A percentile compares a stretch with the other conserved stretches of the same genome.
Conservation (phyloP, 2,329 filamentous ascomycete species). For the Fonsecaea nubica region DNA sequence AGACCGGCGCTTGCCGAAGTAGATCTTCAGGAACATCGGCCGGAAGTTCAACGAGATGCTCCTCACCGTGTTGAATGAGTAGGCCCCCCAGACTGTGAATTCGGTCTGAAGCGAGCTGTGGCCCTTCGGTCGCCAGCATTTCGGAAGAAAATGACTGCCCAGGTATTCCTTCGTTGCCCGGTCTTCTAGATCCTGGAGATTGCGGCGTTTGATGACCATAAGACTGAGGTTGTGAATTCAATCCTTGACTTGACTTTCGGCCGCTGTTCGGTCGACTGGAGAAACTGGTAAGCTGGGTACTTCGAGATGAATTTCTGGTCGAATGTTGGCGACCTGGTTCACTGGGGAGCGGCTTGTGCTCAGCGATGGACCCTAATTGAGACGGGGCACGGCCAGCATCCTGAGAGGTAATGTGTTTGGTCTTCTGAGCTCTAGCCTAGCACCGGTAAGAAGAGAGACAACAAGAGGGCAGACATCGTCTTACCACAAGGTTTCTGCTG, state of each 20-base stretch:
- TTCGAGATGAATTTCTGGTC: conserved; percentile 32
- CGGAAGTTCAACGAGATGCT: conserved; percentile 37
- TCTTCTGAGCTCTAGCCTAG: conserved; percentile 27
- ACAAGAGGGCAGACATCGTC: background rate
- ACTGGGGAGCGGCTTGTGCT: conserved; percentile 30
- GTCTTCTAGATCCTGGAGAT: conserved; percentile 20
- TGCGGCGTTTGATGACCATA: conserved; percentile 17
- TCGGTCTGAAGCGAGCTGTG: conserved; percentile 10
- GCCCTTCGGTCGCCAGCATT: conserved; percentile 8
- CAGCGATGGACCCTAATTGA: conserved; percentile 18
- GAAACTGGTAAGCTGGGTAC: conserved; percentile 26
- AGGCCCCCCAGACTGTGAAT: conserved; percentile 16
- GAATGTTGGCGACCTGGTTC: conserved; percentile 27
- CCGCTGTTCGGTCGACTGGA: conserved; percentile 30
- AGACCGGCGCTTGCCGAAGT: conserved; percentile 37
- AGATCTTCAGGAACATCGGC: conserved; percentile 38
- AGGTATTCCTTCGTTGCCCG: conserved; percentile 1
- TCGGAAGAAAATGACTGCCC: conserved; percentile 12
- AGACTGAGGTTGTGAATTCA: conserved; percentile 25
- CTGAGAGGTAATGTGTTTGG: conserved; percentile 28
- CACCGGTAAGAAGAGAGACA: conserved; percentile 16
- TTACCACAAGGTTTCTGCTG: conserved; percentile 60
- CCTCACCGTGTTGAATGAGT: conserved; percentile 18
- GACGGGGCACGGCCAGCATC: conserved; percentile 21
- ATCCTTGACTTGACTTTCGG: conserved; percentile 28